Percentiles rank a stretch among this genome's conserved stretches.
Conservation (phyloP, 371 early-diverging fungal species). For the Mortierella polycephala region DNA sequence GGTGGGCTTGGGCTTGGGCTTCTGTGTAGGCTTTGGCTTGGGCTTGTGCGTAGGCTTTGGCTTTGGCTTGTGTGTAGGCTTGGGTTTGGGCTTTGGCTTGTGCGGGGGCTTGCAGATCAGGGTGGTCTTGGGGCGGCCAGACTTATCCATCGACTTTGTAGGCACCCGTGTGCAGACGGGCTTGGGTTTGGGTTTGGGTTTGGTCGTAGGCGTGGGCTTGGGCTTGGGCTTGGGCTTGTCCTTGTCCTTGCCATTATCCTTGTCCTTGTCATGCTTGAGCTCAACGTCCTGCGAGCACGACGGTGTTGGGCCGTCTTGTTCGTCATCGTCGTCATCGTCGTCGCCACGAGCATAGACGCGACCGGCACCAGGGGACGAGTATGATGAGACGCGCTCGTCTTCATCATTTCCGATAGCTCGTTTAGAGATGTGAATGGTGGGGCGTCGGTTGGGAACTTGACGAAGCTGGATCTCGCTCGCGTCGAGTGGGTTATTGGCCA, state of each 20-base stretch:
- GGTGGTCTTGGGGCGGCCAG: no score
- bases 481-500: slow-evolving; percentile 1
- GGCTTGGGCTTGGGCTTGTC: slow-evolving; percentile 20
- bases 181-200: slow-evolving; percentile 2
- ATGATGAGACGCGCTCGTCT: not conserved
- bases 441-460: not conserved
- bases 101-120: slow-evolving; percentile 3
- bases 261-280: slow-evolving; percentile 5
- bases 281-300: slow-evolving; percentile 13
- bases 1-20: slow-evolving; percentile 2
- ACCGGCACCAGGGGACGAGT: not conserved
- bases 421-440: slow-evolving; percentile 11
- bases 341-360: not conserved
- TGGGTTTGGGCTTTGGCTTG: slow-evolving; percentile 2
- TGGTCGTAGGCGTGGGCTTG: slow-evolving; percentile 3
- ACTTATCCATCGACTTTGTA: no score
- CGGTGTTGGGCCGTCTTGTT: slow-evolving; percentile 5
- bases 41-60: slow-evolving; percentile 17
- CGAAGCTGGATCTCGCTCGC: not conserved
- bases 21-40: not conserved
- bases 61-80: slow-evolving; percentile 14
- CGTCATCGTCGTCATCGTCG: not conserved
- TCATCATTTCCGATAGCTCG: not conserved
- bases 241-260: not conserved
- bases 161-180: no score